Evolutionary conservation across 2,329 filamentous ascomycete species (phyloP), one percentile per base, ranked within the genome.

Genomic region (Aphanocladium album): DNA sequence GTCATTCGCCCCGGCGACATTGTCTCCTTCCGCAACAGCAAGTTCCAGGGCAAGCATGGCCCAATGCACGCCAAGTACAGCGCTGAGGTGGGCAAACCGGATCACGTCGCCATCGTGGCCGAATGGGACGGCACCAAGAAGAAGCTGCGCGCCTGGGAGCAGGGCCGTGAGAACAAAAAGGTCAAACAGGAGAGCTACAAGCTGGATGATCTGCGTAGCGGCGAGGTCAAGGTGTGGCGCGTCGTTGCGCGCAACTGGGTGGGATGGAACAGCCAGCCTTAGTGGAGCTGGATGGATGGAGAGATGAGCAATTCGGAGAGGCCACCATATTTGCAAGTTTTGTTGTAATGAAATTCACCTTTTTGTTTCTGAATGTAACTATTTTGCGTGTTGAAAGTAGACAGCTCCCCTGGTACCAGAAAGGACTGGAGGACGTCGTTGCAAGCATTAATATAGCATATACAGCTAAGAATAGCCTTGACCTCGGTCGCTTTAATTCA

Each of bases 121-220:
- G 95, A 99, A 73, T 99, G 95, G 95, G 95, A 99, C 73, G 95
- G 95, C 3, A 96, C 91, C 45, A 96, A 97, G 84, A 96, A 96
- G 83, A 97, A 98, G 81, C 89, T 99, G 27, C 80, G 93, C 30
- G 93, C 89, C 1, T 98, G 91, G 90, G 95, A 98, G 74, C 95
- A 99, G 72, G 93, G 93, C 0, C 81, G 93, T 16, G 93, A 98
- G 78, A 93, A 87, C 73, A 93, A 89, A 74, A 98, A 97, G 80
- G 88, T 96, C 59, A 95, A 96, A 79, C 79, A 91, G 63, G 93
- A 98, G 80, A 96, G 92, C 76, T 98, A 93, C 77, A 90, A 93
- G 77, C 82, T 99, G 63, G 92, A 93, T 49, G 95, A 99, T 77
- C 71, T 99, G 72, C 84, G 91, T 71, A 93, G 89, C 74, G 95